Evolutionary conservation across 768 basidiomycete genomes (phyloP).

Genomic region (Tylopilus rubrobrunneus): DNA sequence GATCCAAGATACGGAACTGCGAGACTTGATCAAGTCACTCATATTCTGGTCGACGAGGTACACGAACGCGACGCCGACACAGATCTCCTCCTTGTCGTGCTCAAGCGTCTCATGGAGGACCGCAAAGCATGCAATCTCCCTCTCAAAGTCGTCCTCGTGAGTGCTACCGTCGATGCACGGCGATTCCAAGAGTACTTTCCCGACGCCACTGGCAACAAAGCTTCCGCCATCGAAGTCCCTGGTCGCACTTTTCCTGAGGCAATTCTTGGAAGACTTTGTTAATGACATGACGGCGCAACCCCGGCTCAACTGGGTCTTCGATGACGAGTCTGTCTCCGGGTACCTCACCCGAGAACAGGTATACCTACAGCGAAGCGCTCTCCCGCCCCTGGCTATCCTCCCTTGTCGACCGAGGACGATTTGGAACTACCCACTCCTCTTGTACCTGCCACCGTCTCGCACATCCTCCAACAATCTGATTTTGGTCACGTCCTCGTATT

Average conservation of each 20-base stretch:
- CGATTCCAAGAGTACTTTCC: slow-evolving; percentile 89
- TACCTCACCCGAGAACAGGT: slow-evolving; percentile 64
- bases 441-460: slow-evolving; percentile 74
- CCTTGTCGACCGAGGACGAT: slow-evolving; percentile 41
- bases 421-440: slow-evolving; percentile 79
- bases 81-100: slow-evolving; percentile 82
- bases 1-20: slow-evolving; percentile 53
- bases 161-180: slow-evolving; percentile 88
- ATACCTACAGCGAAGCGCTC: slow-evolving; percentile 10
- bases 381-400: slow-evolving; percentile 2
- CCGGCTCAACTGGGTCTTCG: slow-evolving; percentile 58
- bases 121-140: slow-evolving; percentile 66
- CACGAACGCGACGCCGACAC: slow-evolving; percentile 96
- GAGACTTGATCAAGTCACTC: slow-evolving; percentile 73
- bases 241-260: slow-evolving; percentile 88
- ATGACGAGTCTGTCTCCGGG: slow-evolving; percentile 63
- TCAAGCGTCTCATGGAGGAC: slow-evolving; percentile 77
- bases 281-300: slow-evolving; percentile 41
- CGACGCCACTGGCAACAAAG: slow-evolving; percentile 53
- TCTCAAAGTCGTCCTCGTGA: slow-evolving; percentile 90
- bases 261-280: slow-evolving; percentile 78
- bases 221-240: slow-evolving; percentile 76
- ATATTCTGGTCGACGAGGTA: slow-evolving; percentile 92
- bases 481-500: slow-evolving; percentile 87
- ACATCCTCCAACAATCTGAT: slow-evolving; percentile 68